Evolutionary conservation across 2,329 filamentous ascomycete species (phyloP).

Genomic region (Colletotrichum noveboracense): DNA sequence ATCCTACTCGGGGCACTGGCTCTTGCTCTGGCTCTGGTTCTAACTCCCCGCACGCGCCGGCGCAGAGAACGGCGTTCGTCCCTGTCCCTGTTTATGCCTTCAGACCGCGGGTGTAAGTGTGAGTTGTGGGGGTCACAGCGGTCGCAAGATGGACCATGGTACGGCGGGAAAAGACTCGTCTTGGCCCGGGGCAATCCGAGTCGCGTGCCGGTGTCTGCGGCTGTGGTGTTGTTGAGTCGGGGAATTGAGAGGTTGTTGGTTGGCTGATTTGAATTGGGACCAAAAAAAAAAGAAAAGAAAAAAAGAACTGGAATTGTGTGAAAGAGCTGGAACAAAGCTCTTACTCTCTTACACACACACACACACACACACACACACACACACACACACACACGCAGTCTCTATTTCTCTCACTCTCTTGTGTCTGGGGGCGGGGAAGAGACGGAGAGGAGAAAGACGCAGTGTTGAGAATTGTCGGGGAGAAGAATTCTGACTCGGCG

Average conservation of each 20-base stretch:
- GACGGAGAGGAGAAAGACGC: neutral
- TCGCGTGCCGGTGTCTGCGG: neutral
- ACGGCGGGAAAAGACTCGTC: neutral
- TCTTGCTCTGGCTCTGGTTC: neutral
- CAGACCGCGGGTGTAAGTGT: conserved; percentile 17
- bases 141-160: neutral
- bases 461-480: conserved; percentile 8
- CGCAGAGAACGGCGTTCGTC: conserved; percentile 13
- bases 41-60: conserved; percentile 14
- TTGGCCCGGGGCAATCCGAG: neutral
- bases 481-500: conserved; percentile 7
- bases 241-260: neutral
- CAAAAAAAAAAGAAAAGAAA: neutral
- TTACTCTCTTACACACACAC: neutral
- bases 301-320: neutral
- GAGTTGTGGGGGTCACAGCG: conserved; percentile 6
- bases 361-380: neutral
- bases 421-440: neutral
- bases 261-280: neutral
- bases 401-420: neutral
- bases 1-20: neutral
- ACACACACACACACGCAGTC: neutral
- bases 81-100: conserved; percentile 18
- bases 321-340: neutral
- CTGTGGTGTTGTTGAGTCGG: neutral